phyloP scores from a whole-genome alignment of 1,284 basidiomycete genomes.

The Cryptococcus sp. region DNA sequence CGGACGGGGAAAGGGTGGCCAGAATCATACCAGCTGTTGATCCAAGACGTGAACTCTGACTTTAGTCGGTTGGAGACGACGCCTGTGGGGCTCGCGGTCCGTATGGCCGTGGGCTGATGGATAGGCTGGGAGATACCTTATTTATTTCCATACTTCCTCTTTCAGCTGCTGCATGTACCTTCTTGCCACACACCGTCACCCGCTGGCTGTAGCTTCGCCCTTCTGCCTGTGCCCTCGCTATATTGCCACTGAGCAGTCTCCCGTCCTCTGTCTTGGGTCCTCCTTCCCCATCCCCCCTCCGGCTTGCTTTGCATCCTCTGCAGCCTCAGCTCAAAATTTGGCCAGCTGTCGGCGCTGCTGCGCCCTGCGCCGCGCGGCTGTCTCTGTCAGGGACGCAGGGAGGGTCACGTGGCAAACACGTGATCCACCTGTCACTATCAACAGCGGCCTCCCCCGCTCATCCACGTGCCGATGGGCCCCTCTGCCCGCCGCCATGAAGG shows the following conservation, averaged over 20 bases:
- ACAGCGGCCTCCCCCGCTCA: no score
- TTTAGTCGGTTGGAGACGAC: constrained; percentile 24
- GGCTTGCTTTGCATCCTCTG: neutral
- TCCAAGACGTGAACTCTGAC: constrained; percentile 11
- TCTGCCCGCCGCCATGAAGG: no score
- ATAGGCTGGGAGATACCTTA: constrained; percentile 4
- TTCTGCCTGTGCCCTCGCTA: no score
- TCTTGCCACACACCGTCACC: neutral
- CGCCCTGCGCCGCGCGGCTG: neutral
- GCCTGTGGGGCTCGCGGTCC: constrained; percentile 1
- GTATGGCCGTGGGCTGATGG: constrained; percentile 2
- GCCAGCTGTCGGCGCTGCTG: neutral
- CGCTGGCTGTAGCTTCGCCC: neutral
- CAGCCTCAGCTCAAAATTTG: neutral
- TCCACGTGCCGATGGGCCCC: no score
- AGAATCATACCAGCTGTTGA: constrained; percentile 22
- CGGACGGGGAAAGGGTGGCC: constrained; percentile 48
- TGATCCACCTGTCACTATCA: no score
- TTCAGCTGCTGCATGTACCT: neutral
- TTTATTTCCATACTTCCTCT: neutral
- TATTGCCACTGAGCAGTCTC: no score
- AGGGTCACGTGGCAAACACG: no score
- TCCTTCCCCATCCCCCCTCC: no score
- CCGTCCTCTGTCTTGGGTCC: no score
- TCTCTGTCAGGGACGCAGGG: no score